These are phyloP conservation scores for Melocanna baccifera DNA, from an alignment of 176 grass and related monocot genomes.

Conservation along the genomic window DNA sequence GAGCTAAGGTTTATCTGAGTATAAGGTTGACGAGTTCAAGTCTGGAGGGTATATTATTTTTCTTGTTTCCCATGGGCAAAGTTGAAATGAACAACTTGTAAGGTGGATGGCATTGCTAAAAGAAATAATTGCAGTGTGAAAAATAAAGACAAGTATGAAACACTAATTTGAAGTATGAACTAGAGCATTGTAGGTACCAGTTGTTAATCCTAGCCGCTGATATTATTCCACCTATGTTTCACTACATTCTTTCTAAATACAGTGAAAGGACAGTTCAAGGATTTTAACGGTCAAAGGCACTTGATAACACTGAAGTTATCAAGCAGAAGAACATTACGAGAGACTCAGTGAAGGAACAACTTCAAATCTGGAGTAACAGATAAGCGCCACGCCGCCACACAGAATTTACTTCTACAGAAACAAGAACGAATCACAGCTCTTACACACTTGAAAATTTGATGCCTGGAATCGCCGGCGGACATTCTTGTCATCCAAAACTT, in stretches of 20 bases:
- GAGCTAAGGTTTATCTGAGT: neutral
- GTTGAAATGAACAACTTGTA: neutral
- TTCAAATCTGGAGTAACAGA: neutral
- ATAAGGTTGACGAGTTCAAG: neutral
- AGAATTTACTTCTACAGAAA: neutral
- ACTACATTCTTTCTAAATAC: neutral
- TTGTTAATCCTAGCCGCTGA: neutral
- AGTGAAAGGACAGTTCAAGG: neutral
- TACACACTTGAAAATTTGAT: conserved; percentile 90
- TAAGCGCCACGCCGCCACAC: neutral
- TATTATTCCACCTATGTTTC: neutral
- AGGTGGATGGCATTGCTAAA: neutral
- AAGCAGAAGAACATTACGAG: neutral
- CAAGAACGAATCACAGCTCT: neutral
- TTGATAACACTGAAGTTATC: neutral
- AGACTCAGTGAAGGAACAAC: neutral
- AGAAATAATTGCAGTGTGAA: neutral
- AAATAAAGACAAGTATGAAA: neutral
- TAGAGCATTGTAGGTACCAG: neutral
- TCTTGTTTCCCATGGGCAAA: neutral
- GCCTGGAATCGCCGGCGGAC: conserved; percentile 77
- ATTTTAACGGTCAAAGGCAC: neutral
- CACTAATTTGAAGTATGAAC: neutral
- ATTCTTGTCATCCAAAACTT: conserved; percentile 95
- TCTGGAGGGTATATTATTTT: neutral